Evolutionary conservation across 176 grass and related monocot species (phyloP).

Genomic region (Oryza glumipatula): DNA sequence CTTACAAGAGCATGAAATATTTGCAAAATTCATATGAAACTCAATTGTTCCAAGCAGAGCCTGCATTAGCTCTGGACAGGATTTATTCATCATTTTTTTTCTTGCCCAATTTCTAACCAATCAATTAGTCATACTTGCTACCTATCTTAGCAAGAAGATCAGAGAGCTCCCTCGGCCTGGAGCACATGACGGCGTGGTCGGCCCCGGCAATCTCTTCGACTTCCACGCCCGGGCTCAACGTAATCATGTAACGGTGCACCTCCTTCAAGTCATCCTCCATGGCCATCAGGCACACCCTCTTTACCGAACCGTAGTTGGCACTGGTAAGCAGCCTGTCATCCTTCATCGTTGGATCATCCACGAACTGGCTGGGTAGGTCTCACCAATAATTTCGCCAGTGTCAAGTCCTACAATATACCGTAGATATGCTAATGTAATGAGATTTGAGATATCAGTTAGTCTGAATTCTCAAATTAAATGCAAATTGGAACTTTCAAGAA

Average conservation of each 20-base stretch:
- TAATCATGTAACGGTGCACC: slow-evolving; percentile 38
- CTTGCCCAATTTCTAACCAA: background rate
- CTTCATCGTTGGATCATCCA: slow-evolving; percentile 26
- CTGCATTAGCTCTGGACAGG: background rate
- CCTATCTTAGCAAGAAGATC: slow-evolving; percentile 41
- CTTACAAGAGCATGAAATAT: background rate
- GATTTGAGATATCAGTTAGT: background rate
- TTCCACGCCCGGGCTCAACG: slow-evolving; percentile 44
- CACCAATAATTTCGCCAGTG: slow-evolving; percentile 35
- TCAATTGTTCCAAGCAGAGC: background rate
- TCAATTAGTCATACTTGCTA: background rate
- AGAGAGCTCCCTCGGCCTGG: slow-evolving; percentile 44
- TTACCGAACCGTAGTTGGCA: slow-evolving; percentile 45
- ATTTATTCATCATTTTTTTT: background rate
- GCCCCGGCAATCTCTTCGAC: slow-evolving; percentile 37
- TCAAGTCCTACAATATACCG: slow-evolving; percentile 30
- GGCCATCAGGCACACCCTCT: slow-evolving; percentile 44
- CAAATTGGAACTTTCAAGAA: background rate
- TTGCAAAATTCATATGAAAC: background rate
- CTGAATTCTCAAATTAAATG: background rate
- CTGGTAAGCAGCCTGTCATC: background rate
- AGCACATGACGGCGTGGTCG: slow-evolving; percentile 69
- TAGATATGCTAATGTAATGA: background rate
- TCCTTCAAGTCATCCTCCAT: slow-evolving; percentile 10
- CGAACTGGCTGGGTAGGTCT: slow-evolving; percentile 12